Evolutionary conservation across 176 grass and related monocot species (phyloP).

Genomic region (Bromus sterilis): DNA sequence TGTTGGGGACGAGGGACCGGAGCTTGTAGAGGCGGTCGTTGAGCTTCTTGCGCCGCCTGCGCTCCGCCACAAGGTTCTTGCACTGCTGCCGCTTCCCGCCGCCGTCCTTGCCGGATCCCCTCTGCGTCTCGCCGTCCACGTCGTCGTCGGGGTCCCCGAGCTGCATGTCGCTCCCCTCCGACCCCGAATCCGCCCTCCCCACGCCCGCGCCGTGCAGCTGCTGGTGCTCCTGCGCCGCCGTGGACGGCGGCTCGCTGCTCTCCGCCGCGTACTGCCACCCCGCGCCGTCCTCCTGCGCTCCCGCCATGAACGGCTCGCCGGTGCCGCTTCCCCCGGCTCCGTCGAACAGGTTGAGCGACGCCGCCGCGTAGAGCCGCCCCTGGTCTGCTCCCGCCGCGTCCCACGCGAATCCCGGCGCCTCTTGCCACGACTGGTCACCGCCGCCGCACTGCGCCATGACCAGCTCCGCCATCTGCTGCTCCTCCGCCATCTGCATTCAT

Average conservation of each 20-base stretch:
- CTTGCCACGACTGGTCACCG: slow-evolving; percentile 22
- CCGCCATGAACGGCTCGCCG: slow-evolving; percentile 27
- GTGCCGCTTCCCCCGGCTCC: not conserved
- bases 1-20: slow-evolving; percentile 85
- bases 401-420: slow-evolving; percentile 44
- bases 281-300: slow-evolving; percentile 7
- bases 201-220: slow-evolving; percentile 9
- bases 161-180: slow-evolving; percentile 59
- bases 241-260: slow-evolving; percentile 29
- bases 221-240: slow-evolving; percentile 10
- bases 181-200: slow-evolving; percentile 42
- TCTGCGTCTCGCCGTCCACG: slow-evolving; percentile 33
- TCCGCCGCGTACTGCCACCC: slow-evolving; percentile 25
- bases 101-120: not conserved
- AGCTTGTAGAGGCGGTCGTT: slow-evolving; percentile 73
- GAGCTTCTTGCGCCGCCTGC: slow-evolving; percentile 76
- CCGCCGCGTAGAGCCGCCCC: slow-evolving; percentile 28
- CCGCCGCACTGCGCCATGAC: slow-evolving; percentile 65
- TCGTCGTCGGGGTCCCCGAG: slow-evolving; percentile 64
- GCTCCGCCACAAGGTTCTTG: slow-evolving; percentile 83
- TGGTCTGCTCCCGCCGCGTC: slow-evolving; percentile 25
- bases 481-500: slow-evolving; percentile 54
- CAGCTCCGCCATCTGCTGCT: slow-evolving; percentile 69
- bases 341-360: slow-evolving; percentile 36
- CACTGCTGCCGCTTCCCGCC: slow-evolving; percentile 74